Base-by-base conservation (phyloP, 305 asterid genomes). In the Fraxinus angustifolia region DNA sequence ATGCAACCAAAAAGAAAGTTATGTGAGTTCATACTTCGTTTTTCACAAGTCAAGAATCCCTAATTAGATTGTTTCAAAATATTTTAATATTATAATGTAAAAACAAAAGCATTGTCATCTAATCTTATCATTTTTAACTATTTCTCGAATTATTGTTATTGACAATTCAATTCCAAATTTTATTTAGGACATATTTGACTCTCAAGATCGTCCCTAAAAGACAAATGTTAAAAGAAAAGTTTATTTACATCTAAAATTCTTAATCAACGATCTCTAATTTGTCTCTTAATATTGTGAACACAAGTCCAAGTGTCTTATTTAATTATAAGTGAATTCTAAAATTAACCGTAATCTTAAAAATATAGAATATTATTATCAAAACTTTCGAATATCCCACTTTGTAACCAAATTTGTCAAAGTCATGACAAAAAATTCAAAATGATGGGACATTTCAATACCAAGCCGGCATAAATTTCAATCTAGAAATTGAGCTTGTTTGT, bases 391-490 rank as follows among this genome's bases (percentile, higher is more conserved):
- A 28, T 30, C 10, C 58, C 71, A 77, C 19, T 75, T 73, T 7
- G 2, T 38, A 40, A 62, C 45, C 48, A 40, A 75, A 73, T 26
- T 82, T 72, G 86, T 85, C 84, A 23, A 79, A 82, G 73, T 71
- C 78, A 30, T 70, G 82, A 76, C 70, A 42, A 56, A 79, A 35
- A 78, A 35, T 8, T 75, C 77, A 81, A 86, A 76, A 35, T 60
- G 50, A 85, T 78, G 87, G 87, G 87, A 58, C 78, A 75, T 33
- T 80, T 78, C 73, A 30, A 74, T 26, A 73, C 50, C 10, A 56
- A 34, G 58, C 38, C 74, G 82, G 80, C 86, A 79, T 83, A 78
- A 77, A 71, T 81, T 79, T 30, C 62, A 83, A 81, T 80, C 45
- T 78, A 53, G 81, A 3, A 56, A 81, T 53, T 70, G 35, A 35